These are phyloP conservation scores for Phaeomoniella chlamydospora DNA, from an alignment of 2,329 filamentous ascomycete species.

Conservation along the genomic window DNA sequence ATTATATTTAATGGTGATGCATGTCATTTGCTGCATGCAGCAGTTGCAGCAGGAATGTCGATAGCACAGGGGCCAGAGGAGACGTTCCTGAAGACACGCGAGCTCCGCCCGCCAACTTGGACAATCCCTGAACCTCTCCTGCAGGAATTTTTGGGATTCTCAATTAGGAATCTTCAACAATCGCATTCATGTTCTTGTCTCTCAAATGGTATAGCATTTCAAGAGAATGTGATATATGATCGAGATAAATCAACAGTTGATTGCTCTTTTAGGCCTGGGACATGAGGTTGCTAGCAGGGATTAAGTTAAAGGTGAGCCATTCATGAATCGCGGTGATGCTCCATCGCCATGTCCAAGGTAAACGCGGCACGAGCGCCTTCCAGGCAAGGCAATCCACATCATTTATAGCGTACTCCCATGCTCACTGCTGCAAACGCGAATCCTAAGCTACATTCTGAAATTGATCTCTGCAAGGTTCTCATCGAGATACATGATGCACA, in stretches of 20 bases:
- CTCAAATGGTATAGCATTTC: not conserved
- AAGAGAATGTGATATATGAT: too few relatives aligned
- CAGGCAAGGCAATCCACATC: constrained; percentile 22
- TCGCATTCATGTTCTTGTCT: too few relatives aligned
- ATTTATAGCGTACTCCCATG: too few relatives aligned
- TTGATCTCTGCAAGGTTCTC: too few relatives aligned
- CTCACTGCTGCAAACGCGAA: too few relatives aligned
- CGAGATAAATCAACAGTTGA: not conserved
- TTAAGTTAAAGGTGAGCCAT: not conserved
- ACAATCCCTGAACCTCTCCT: not conserved
- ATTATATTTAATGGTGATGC: not conserved
- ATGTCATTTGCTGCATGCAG: not conserved
- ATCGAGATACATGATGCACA: too few relatives aligned
- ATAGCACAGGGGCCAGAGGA: not conserved
- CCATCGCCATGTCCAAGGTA: too few relatives aligned
- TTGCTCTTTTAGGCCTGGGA: not conserved
- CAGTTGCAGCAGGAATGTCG: not conserved
- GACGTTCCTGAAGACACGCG: not conserved
- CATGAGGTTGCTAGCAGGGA: not conserved
- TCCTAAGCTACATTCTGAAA: too few relatives aligned
- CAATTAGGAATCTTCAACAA: too few relatives aligned
- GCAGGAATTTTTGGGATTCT: too few relatives aligned
- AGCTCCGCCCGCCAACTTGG: not conserved
- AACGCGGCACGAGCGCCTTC: constrained; percentile 27
- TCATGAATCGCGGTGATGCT: constrained; percentile 16